Evolutionary conservation across 306 rosid species (phyloP), one percentile per base, ranked within the genome.

Genomic region (Ochetophila trinervis): DNA sequence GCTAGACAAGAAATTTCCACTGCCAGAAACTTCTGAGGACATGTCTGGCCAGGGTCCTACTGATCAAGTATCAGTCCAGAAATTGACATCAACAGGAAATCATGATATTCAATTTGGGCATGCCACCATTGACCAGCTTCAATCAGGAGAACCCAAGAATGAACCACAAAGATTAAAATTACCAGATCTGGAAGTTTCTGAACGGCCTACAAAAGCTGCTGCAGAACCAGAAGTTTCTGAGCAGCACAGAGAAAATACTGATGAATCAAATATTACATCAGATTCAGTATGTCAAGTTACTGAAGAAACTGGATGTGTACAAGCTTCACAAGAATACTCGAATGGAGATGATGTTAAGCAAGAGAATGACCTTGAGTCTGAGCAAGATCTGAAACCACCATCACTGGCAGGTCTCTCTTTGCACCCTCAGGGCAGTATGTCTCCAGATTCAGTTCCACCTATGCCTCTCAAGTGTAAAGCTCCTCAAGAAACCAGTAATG

Each of bases 351-450:
- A 80, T 34, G 60, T 37, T 74, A 72, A 57, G 62, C 74, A 22
- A 23, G 84, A 57, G 67, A 40, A 23, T 36, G 83, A 62, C 59
- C 48, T 58, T 63, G 80, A 78, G 83, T 61, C 74, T 58, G 81
- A 81, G 58, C 70, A 66, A 65, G 82, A 72, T 50, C 72, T 71
- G 72, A 80, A 82, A 75, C 74, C 76, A 37, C 81, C 53, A 53
- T 78, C 85, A 35, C 67, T 66, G 60, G 77, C 69, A 62, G 58
- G 77, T 65, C 76, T 52, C 63, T 74, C 89, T 35, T 64, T 72
- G 45, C 71, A 70, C 47, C 40, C 79, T 8, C 72, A 8, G 71
- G 82, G 66, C 49, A 82, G 69, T 60, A 62, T 53, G 48, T 53
- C 63, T 60, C 62, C 70, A 53, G 80, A 80, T 58, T 74, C 77